Percentiles rank a stretch among this genome's conserved stretches.
phyloP scores from a whole-genome alignment of 768 basidiomycete genomes.

The Boletus subparvulus region DNA sequence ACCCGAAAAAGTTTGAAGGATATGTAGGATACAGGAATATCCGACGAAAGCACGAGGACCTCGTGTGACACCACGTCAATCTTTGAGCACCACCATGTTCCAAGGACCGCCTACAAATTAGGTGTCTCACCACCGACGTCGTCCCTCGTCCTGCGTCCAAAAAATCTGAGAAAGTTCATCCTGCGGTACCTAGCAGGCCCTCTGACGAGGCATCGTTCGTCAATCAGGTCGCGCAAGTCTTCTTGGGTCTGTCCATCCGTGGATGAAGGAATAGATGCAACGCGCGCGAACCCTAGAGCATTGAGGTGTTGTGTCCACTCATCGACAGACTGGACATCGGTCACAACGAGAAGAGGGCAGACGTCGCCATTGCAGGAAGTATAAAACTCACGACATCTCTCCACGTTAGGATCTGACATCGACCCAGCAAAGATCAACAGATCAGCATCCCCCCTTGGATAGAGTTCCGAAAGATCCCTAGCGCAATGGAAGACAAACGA shows the following conservation, averaged over 20 bases:
- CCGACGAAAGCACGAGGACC: not conserved
- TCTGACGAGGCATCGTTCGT: constrained; percentile 27
- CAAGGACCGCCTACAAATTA: not conserved
- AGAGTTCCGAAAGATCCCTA: constrained; percentile 13
- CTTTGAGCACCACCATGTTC: not conserved
- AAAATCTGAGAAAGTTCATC: constrained; percentile 14
- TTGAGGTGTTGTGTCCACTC: constrained; percentile 13
- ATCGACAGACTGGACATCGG: not conserved
- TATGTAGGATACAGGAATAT: not conserved
- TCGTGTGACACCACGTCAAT: not conserved
- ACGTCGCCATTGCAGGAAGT: constrained; percentile 20
- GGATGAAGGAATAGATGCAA: constrained; percentile 7
- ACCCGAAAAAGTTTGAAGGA: not conserved
- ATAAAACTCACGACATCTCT: constrained; percentile 15
- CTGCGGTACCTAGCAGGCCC: constrained; percentile 18
- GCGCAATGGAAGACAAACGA: constrained; percentile 24
- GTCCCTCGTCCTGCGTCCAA: constrained; percentile 13
- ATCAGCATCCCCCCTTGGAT: constrained; percentile 22
- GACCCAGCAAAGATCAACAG: constrained; percentile 23
- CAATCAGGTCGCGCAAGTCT: constrained; percentile 10
- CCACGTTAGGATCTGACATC: constrained; percentile 8
- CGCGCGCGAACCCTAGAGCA: constrained; percentile 15
- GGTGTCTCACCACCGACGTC: not conserved
- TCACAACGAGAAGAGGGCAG: constrained; percentile 27
- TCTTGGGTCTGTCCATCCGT: not conserved